phyloP scores from a whole-genome alignment of 1,284 basidiomycete species.

The Heimioporus punctisporus region DNA sequence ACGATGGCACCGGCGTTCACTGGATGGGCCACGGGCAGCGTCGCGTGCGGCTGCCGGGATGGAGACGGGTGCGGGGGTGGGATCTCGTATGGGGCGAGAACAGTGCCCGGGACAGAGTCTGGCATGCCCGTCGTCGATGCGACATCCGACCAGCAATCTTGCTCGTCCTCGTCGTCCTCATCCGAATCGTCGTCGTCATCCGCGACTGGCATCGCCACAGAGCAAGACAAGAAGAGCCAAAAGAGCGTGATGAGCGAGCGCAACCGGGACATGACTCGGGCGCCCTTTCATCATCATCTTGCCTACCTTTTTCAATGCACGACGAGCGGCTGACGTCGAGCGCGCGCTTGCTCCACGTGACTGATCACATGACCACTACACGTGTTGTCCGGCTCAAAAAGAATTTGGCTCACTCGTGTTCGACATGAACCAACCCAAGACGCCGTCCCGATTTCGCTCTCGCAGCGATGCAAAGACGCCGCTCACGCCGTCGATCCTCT shows the following conservation, averaged over 20 bases:
- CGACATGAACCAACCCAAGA: conserved; percentile 48
- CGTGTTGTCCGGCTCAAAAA: too few relatives aligned
- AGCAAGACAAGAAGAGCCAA: conserved; percentile 1
- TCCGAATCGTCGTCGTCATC: conserved; percentile 11
- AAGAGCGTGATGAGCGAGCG: conserved; percentile 23
- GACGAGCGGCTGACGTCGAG: conserved; percentile 19
- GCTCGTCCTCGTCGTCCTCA: not conserved
- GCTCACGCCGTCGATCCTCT: conserved; percentile 64
- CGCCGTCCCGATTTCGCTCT: conserved; percentile 64
- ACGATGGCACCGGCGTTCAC: conserved; percentile 12
- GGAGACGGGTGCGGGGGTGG: conserved; percentile 8
- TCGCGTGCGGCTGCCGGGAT: conserved; percentile 10
- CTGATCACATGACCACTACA: conserved; percentile 18
- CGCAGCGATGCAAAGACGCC: conserved; percentile 75
- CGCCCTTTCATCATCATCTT: too few relatives aligned
- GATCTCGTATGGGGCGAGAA: conserved; percentile 20
- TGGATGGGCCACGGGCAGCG: conserved; percentile 9
- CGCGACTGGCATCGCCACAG: conserved; percentile 12
- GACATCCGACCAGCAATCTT: not conserved
- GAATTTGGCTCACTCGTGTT: too few relatives aligned
- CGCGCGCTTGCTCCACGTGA: conserved; percentile 21
- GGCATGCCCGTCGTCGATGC: not conserved
- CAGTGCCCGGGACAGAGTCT: not conserved
- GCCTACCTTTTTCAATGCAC: conserved; percentile 10
- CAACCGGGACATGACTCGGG: conserved; percentile 9